phyloP scores from a whole-genome alignment of 371 early-diverging fungal genomes.

The Mucor piriformis region DNA sequence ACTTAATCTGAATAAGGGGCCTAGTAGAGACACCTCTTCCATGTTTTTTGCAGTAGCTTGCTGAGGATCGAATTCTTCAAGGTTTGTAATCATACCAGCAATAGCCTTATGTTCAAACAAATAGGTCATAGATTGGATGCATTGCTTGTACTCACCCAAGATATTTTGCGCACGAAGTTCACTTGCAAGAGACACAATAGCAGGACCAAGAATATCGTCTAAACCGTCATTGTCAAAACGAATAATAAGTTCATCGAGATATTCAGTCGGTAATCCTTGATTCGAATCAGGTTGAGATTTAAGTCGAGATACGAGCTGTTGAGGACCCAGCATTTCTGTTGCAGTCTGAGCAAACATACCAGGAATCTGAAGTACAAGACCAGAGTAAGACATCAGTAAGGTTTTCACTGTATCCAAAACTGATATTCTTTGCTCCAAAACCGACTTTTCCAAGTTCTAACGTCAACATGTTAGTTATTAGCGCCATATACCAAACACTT shows the following conservation, averaged over 20 bases:
- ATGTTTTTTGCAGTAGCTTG: slow-evolving; percentile 58
- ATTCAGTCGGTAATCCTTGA: slow-evolving; percentile 55
- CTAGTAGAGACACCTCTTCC: slow-evolving; percentile 71
- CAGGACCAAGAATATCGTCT: slow-evolving; percentile 60
- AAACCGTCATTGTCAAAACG: slow-evolving; percentile 68
- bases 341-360: slow-evolving; percentile 87
- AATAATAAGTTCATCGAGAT: slow-evolving; percentile 47
- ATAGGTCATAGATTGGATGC: slow-evolving; percentile 48
- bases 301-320: slow-evolving; percentile 50
- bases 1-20: slow-evolving; percentile 72
- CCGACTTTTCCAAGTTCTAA: slow-evolving; percentile 58
- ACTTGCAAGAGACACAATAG: slow-evolving; percentile 49
- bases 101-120: slow-evolving; percentile 57
- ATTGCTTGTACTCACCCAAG: slow-evolving; percentile 59
- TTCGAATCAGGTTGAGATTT: slow-evolving; percentile 50
- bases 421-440: slow-evolving; percentile 59
- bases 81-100: slow-evolving; percentile 55
- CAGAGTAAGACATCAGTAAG: slow-evolving; percentile 82
- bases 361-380: slow-evolving; percentile 81
- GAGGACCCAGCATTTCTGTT: slow-evolving; percentile 40
- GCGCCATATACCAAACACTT: too few relatives aligned
- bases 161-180: slow-evolving; percentile 50
- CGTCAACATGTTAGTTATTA: neutral
- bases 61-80: slow-evolving; percentile 66
- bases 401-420: slow-evolving; percentile 58